Base-by-base conservation (phyloP, 2,329 filamentous ascomycete genomes). In the Fusarium multiceps region DNA sequence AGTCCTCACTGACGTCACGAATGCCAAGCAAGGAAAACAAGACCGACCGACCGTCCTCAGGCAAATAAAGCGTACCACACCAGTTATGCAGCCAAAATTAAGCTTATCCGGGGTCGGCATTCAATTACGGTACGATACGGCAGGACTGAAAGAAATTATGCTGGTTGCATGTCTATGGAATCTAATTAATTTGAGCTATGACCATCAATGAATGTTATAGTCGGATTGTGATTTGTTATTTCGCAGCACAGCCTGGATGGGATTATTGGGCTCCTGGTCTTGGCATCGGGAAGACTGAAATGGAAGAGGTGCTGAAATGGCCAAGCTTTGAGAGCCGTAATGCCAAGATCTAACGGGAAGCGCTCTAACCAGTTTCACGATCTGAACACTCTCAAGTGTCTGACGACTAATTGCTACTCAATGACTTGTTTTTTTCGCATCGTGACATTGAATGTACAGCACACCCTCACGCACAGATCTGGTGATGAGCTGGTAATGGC, bases 21-120 rank as follows among this genome's bases (percentile, higher is more conserved):
- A 55, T 12, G 54, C 54, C 54, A 50, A 50, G 54, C 43, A 48
- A 25, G 42, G 25, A 55, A 55, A 45, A 47, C 32, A 53, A n/a
- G 9, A 28, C 23, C 34, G n/a, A 28, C 5, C 13, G 16, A 53
- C 34, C 34, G 18, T 6, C 34, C 34, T 37, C 34, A 37, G 34
- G 18, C 34, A 37, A 37, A 37, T n/a, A 11, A 37, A 37, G 3
- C 34, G 18, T n/a, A 37, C 34, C 34, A 37, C 34, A 37, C 34
- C 34, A 42, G 18, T 16, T 41, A 56, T 56, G 54, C 43, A 56
- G 18, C 23, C 54, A 27, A 56, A 56, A 56, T 56, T 56, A 56
- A 56, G 54, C 54, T 56, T 56, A 56, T 56, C 54, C 43, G 49
- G 49, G 54, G 54, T 50, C 45, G 54, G 54, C 28, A 48, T 37